phyloP scores from a whole-genome alignment of 2,329 filamentous ascomycete genomes.

The Cryphonectria japonica region DNA sequence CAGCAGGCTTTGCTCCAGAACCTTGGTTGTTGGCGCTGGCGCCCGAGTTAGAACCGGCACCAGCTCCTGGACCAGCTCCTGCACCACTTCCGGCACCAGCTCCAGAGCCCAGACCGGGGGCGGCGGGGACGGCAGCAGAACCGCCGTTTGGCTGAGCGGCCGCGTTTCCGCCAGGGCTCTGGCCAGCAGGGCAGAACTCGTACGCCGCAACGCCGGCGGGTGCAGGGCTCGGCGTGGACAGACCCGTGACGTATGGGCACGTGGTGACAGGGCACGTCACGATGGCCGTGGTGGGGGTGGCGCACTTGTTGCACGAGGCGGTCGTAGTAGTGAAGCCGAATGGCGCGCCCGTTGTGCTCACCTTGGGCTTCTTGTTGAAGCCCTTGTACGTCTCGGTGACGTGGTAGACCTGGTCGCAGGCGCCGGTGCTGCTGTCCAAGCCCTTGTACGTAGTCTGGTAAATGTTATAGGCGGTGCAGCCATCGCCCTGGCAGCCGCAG shows the following conservation, averaged over 20 bases:
- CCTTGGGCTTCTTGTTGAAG: background rate
- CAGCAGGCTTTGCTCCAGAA: background rate
- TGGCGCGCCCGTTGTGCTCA: background rate
- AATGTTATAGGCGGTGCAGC: constrained; percentile 10
- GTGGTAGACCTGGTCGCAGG: constrained; percentile 15
- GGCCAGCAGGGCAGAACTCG: background rate
- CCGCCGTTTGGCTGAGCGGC: background rate
- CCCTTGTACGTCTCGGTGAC: constrained; percentile 14
- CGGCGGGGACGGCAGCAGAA: background rate
- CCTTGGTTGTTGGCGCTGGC: background rate
- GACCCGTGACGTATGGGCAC: constrained; percentile 12
- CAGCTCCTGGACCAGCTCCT: too few relatives aligned
- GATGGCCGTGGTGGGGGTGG: background rate
- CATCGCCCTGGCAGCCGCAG: constrained; percentile 19
- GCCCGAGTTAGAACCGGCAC: background rate
- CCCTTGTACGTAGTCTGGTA: constrained; percentile 11
- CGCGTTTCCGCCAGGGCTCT: background rate
- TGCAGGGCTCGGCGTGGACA: constrained; percentile 12
- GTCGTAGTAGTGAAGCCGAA: constrained; percentile 17
- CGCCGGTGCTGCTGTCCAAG: background rate
- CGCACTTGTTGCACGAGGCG: background rate
- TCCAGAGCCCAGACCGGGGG: background rate
- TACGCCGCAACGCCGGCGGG: constrained; percentile 5
- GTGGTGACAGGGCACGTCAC: constrained; percentile 16
- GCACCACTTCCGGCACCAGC: too few relatives aligned